Percentiles rank a stretch among this genome's conserved stretches.
Conservation (phyloP, 495 filamentous ascomycete species). For the Hypoxylon trugodes region DNA sequence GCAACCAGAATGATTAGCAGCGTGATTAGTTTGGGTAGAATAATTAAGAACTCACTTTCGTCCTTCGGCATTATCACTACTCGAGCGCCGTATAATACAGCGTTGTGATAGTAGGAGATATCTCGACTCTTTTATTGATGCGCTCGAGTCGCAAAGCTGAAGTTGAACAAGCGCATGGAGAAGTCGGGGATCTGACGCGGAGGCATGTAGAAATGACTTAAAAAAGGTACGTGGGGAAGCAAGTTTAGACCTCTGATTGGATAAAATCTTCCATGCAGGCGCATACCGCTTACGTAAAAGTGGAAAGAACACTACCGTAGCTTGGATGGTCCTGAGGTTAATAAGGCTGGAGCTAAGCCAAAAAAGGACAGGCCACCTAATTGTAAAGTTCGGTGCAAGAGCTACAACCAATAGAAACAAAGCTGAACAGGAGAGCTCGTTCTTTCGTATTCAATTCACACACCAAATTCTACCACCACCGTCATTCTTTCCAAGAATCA, state of each 20-base stretch:
- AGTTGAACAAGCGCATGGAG: slow-evolving; percentile 6
- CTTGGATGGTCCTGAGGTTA: background rate
- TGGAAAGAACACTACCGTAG: too few species aligned
- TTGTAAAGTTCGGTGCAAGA: slow-evolving; percentile 14
- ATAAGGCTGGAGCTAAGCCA: slow-evolving; percentile 10
- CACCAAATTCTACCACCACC: background rate
- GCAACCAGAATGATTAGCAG: slow-evolving; percentile 17
- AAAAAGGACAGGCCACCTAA: slow-evolving; percentile 34
- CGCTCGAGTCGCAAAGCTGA: slow-evolving; percentile 9
- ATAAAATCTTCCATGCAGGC: background rate
- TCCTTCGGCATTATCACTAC: slow-evolving; percentile 53
- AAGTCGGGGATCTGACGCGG: slow-evolving; percentile 13
- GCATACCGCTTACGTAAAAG: slow-evolving; percentile 1
- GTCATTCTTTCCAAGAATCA: background rate
- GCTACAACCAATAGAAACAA: slow-evolving; percentile 1
- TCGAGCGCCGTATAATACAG: background rate
- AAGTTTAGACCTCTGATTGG: background rate
- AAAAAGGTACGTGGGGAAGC: background rate
- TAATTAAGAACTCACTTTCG: slow-evolving; percentile 50
- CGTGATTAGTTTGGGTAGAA: background rate
- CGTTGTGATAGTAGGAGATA: background rate
- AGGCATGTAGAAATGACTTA: background rate
- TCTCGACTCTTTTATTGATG: slow-evolving; percentile 3
- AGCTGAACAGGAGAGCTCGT: background rate
- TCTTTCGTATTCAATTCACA: background rate